phyloP scores from a whole-genome alignment of 164 flowering plant species.

The Magnolia officinalis region DNA sequence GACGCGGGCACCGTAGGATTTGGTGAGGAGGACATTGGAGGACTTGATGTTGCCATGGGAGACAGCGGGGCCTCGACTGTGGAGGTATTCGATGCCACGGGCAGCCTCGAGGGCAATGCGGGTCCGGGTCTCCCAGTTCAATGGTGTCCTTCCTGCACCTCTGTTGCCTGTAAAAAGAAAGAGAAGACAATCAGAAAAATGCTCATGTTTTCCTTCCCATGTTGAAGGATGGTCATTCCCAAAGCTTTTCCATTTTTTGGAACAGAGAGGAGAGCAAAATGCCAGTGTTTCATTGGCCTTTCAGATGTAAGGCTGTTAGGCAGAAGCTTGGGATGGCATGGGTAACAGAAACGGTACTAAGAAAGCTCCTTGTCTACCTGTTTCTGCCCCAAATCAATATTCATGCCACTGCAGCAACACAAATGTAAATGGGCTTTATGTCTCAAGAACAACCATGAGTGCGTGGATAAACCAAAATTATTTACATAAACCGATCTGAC shows the following conservation, averaged over 20 bases:
- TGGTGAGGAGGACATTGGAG: slow-evolving; percentile 77
- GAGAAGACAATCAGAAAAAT: background rate
- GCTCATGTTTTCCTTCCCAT: background rate
- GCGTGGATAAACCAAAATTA: too few species aligned
- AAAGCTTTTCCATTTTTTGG: background rate
- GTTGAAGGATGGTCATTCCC: background rate
- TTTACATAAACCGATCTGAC: too few species aligned
- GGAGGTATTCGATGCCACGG: slow-evolving; percentile 67
- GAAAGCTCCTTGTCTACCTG: too few species aligned
- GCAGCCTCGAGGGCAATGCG: slow-evolving; percentile 83
- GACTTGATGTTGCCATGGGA: slow-evolving; percentile 94
- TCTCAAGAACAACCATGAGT: too few species aligned
- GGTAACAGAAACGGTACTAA: too few species aligned
- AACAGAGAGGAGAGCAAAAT: background rate
- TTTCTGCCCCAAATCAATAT: too few species aligned
- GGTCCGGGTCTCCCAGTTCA: slow-evolving; percentile 80
- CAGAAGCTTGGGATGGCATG: too few species aligned
- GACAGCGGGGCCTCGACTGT: slow-evolving; percentile 44
- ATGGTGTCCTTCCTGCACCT: slow-evolving; percentile 76
- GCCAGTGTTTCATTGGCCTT: background rate
- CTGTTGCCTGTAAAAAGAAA: slow-evolving; percentile 49
- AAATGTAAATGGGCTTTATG: too few species aligned
- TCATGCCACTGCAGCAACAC: too few species aligned
- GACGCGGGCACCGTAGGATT: slow-evolving; percentile 60
- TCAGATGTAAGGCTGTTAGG: too few species aligned